phyloP scores from a whole-genome alignment of 306 rosid species.

The Prunus mira region DNA sequence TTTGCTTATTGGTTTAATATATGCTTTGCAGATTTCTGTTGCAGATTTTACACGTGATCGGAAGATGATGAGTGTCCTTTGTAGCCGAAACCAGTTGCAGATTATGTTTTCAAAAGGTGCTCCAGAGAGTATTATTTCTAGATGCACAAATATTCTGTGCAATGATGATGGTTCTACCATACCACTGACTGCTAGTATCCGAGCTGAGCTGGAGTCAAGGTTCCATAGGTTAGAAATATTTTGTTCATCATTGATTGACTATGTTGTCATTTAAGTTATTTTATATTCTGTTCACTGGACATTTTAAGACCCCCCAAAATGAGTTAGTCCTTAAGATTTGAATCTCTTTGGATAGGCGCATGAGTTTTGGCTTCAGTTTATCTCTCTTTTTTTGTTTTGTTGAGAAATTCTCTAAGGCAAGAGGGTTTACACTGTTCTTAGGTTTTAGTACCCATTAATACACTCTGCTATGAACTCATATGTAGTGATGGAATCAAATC shows the following conservation, averaged over 20 bases:
- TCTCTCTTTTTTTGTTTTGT: no score
- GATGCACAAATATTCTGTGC: constrained; percentile 78
- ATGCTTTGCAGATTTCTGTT: constrained; percentile 62
- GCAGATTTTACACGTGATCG: constrained; percentile 93
- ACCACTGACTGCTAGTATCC: constrained; percentile 68
- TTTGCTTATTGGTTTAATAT: constrained; percentile 25
- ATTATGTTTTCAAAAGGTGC: constrained; percentile 91
- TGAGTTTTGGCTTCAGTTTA: no score
- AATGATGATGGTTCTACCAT: constrained; percentile 67
- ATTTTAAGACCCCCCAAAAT: no score
- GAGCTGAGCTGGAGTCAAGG: constrained; percentile 68
- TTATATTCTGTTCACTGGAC: no score
- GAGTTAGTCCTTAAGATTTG: no score
- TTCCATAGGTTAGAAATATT: constrained; percentile 62
- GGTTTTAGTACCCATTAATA: no score
- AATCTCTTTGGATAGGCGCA: no score
- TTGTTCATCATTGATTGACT: not conserved
- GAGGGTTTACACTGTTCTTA: no score
- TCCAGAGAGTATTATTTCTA: constrained; percentile 85
- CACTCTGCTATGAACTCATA: no score
- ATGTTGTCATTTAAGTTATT: not conserved
- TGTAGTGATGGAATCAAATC: no score
- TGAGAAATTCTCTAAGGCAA: no score
- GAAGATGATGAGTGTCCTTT: constrained; percentile 96
- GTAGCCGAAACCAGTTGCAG: constrained; percentile 77